Evolutionary conservation across 169 alveolate species (phyloP).

Genomic region (Eimeria tenella): DNA sequence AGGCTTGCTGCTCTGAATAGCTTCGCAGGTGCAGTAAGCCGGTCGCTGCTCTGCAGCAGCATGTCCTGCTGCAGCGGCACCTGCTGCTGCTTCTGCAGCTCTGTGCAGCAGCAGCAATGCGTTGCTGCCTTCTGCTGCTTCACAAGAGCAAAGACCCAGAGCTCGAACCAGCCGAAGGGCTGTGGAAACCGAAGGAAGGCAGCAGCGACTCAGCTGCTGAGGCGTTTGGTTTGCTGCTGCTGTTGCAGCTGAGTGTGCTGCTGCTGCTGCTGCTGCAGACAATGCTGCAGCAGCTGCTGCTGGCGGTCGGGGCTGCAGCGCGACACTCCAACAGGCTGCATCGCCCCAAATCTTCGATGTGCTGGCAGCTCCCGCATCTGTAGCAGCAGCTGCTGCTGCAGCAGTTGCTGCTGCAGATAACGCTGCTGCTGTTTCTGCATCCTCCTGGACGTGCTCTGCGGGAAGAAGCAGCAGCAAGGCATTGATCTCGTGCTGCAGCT

Average conservation of each 20-base stretch:
- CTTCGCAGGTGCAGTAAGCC: not conserved
- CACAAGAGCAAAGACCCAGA: conserved; percentile 33
- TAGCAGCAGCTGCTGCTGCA: not conserved
- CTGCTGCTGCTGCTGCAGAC: conserved; percentile 3
- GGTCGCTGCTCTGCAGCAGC: not conserved
- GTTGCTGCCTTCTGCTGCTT: conserved; percentile 67
- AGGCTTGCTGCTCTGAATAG: not conserved
- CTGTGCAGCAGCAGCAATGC: conserved; percentile 4
- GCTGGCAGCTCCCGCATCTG: not conserved
- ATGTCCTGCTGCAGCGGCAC: not conserved
- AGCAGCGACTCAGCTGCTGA: not conserved
- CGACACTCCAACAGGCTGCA: not conserved
- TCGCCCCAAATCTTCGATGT: not conserved
- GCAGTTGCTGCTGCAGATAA: conserved; percentile 59
- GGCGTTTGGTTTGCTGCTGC: not conserved
- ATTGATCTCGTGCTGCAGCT: conserved; percentile 54
- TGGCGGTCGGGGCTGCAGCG: not conserved
- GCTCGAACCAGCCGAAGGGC: not conserved
- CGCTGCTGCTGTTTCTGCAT: conserved; percentile 25
- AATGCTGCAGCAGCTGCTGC: conserved; percentile 10
- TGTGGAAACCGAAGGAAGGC: no score
- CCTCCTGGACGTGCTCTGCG: not conserved
- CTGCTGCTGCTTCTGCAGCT: conserved; percentile 12
- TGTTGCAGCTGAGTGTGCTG: not conserved
- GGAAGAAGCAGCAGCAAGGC: conserved; percentile 38